A percentile compares a stretch with the other conserved stretches of the same genome.
Conservation (phyloP, 257 asterid species). For the Hygrophila difformis region DNA sequence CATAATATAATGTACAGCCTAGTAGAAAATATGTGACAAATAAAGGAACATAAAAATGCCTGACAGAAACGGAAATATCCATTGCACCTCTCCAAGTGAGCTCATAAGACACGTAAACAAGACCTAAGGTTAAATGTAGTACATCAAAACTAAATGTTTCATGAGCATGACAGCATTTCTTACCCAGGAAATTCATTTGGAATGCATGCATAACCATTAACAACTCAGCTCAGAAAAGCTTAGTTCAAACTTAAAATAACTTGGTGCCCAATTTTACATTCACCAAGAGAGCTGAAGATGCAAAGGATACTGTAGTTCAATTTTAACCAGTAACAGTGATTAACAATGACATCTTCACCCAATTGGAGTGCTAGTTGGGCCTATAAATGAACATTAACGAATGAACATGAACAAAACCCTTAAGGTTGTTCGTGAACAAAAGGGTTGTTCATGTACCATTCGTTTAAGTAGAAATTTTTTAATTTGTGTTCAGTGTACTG, state of each 20-base stretch:
- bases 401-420: no score
- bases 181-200: constrained; percentile 3
- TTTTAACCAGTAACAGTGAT: not conserved
- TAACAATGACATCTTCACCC: not conserved
- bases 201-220: not conserved
- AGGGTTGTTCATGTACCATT: no score
- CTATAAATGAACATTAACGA: no score
- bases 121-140: constrained; percentile 4
- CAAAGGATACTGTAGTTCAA: not conserved
- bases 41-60: not conserved
- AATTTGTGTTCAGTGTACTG: no score
- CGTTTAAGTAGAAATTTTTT: no score
- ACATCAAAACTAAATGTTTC: constrained; percentile 1
- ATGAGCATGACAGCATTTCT: constrained; percentile 1
- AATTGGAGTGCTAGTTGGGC: no score
- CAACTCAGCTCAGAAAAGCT: not conserved
- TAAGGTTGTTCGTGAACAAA: no score
- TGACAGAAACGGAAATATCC: constrained; percentile 5
- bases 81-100: constrained; percentile 7
- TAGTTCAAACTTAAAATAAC: no score
- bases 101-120: constrained; percentile 7
- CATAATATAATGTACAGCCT: not conserved
- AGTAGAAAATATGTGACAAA: not conserved
- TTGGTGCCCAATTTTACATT: not conserved
- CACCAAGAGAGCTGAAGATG: not conserved